A percentile compares a stretch with the other conserved stretches of the same genome.
These are phyloP conservation scores for Aspergillus japonicus DNA, from an alignment of 2,329 filamentous ascomycete species.

Conservation along the genomic window DNA sequence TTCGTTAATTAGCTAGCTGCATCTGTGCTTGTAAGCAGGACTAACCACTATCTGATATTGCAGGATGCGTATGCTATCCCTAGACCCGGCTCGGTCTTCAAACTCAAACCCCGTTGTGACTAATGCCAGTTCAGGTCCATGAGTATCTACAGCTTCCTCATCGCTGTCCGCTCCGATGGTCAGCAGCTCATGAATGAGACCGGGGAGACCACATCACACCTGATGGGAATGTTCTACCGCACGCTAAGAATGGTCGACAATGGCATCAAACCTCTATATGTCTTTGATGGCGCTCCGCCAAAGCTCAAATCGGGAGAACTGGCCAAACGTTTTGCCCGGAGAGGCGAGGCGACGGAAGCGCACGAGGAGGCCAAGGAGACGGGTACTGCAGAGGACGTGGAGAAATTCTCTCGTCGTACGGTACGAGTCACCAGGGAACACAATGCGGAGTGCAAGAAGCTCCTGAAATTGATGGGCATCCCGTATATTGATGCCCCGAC, in stretches of 20 bases:
- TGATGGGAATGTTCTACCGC: conserved; percentile 99
- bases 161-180: conserved; percentile 93
- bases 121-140: conserved; percentile 65
- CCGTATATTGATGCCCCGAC: conserved; percentile 94
- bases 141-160: conserved; percentile 98
- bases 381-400: conserved; percentile 93
- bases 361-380: conserved; percentile 96
- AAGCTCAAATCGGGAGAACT: conserved; percentile 97
- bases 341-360: conserved; percentile 84
- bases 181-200: conserved; percentile 94
- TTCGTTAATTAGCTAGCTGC: conserved; percentile 20
- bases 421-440: conserved; percentile 96
- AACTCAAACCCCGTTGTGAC: conserved; percentile 1
- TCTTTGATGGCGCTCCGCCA: conserved; percentile 94
- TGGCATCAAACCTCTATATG: conserved; percentile 96
- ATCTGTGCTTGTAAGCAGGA: not conserved
- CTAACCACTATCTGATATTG: not conserved
- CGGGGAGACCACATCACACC: conserved; percentile 93
- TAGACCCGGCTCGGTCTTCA: conserved; percentile 1
- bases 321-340: conserved; percentile 92
- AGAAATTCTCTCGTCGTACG: conserved; percentile 92
- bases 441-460: conserved; percentile 86
- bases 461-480: conserved; percentile 93
- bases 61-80: conserved; percentile 56
- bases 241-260: conserved; percentile 98